Conservation (phyloP, 1,284 basidiomycete species). For the Prillingera fragicola region DNA sequence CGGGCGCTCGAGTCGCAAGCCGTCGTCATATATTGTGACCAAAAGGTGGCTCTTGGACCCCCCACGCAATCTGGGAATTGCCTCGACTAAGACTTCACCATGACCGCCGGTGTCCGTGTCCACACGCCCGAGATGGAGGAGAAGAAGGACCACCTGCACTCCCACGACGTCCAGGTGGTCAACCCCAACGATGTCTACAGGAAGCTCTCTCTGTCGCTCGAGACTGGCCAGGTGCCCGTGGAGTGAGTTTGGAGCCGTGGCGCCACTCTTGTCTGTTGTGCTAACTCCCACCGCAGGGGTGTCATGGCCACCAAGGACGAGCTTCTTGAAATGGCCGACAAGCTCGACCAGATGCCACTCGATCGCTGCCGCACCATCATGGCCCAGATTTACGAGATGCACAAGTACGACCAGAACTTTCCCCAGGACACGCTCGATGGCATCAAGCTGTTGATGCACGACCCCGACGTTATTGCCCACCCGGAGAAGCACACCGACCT, state of each 20-base stretch:
- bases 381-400: slow-evolving; percentile 19
- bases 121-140: no score
- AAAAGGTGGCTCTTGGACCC: no score
- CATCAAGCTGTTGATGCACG: slow-evolving; percentile 24
- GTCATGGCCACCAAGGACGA: slow-evolving; percentile 52
- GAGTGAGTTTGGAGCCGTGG: neutral
- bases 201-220: no score
- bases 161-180: neutral
- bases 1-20: no score
- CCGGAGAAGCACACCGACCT: slow-evolving; percentile 25
- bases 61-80: no score
- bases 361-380: slow-evolving; percentile 21
- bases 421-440: slow-evolving; percentile 11
- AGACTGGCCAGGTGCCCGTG: neutral
- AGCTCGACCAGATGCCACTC: slow-evolving; percentile 17
- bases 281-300: slow-evolving; percentile 61
- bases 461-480: slow-evolving; percentile 22
- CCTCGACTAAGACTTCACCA: no score
- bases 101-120: no score
- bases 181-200: neutral
- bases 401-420: slow-evolving; percentile 36
- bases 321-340: slow-evolving; percentile 19
- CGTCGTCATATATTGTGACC: no score
- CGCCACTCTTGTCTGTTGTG: neutral
- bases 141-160: neutral